These are phyloP conservation scores for Xylaria palmicola DNA, from an alignment of 495 filamentous ascomycete genomes.

Conservation along the genomic window DNA sequence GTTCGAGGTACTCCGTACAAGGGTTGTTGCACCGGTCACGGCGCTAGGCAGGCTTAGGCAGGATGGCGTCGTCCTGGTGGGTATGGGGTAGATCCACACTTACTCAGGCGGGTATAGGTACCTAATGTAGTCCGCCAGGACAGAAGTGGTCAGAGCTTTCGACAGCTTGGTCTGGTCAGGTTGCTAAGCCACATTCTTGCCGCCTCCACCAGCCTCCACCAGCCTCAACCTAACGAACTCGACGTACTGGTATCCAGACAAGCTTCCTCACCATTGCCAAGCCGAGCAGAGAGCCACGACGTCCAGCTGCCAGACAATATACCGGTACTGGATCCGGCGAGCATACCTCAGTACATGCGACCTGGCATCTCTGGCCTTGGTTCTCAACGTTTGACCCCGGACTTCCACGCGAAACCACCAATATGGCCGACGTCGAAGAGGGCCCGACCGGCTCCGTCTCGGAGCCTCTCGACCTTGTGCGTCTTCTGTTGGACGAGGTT, in stretches of 20 bases:
- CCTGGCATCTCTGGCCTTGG: neutral
- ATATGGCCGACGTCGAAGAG: constrained; percentile 75
- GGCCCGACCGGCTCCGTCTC: constrained; percentile 60
- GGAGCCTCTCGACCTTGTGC: constrained; percentile 92
- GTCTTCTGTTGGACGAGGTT: constrained; percentile 87
- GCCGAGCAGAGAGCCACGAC: too few species aligned
- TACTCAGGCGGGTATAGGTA: too few species aligned
- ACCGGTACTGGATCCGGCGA: neutral
- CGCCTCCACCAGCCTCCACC: too few species aligned
- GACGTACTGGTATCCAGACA: too few species aligned
- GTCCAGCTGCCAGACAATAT: constrained; percentile 2
- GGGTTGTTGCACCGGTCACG: neutral
- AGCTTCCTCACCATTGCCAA: too few species aligned
- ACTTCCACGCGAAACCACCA: neutral
- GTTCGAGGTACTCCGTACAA: neutral
- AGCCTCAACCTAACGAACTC: too few species aligned
- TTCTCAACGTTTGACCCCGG: neutral
- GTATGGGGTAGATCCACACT: neutral
- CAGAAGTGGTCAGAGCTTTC: too few species aligned
- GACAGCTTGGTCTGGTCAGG: too few species aligned
- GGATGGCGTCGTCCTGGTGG: too few species aligned
- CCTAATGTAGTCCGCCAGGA: too few species aligned
- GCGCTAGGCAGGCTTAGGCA: too few species aligned
- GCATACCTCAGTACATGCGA: neutral
- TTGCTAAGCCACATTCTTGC: too few species aligned